Evolutionary conservation across 208 protist species (phyloP).

Genomic region (Eutreptiella sp.): DNA sequence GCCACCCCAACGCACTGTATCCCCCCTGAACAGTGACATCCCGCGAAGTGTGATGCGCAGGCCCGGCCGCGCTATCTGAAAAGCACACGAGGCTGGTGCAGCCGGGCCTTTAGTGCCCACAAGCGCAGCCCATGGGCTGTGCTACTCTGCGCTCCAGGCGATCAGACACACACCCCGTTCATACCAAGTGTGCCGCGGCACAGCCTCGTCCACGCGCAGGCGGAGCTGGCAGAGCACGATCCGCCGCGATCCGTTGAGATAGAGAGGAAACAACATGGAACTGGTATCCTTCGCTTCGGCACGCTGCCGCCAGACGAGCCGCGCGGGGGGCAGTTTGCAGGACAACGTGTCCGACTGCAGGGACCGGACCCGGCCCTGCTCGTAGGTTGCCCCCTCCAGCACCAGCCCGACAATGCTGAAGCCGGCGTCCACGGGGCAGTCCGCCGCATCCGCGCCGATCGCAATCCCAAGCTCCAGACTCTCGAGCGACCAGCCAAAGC

Average conservation of each 20-base stretch:
- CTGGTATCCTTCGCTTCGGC: slow-evolving; percentile 18
- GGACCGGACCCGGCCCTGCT: not conserved
- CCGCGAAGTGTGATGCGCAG: too few species aligned
- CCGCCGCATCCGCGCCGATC: slow-evolving; percentile 9
- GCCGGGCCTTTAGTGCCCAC: too few species aligned
- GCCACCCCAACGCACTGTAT: too few species aligned
- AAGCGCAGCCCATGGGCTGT: too few species aligned
- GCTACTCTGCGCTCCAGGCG: slow-evolving; percentile 54
- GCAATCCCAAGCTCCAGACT: slow-evolving; percentile 70
- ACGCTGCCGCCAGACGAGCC: slow-evolving; percentile 24
- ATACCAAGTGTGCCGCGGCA: slow-evolving; percentile 55
- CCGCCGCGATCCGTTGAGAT: slow-evolving; percentile 60
- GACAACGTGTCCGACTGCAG: not conserved
- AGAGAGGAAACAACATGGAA: slow-evolving; percentile 54
- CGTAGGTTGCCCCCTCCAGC: slow-evolving; percentile 41
- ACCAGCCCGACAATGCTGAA: slow-evolving; percentile 38
- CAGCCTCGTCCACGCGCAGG: slow-evolving; percentile 24
- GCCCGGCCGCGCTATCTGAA: too few species aligned
- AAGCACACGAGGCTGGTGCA: too few species aligned
- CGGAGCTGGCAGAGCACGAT: slow-evolving; percentile 58
- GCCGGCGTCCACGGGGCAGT: slow-evolving; percentile 28
- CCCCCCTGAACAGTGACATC: too few species aligned
- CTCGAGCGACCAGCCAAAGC: slow-evolving; percentile 77
- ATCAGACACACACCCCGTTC: slow-evolving; percentile 67
- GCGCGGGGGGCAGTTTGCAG: slow-evolving; percentile 31